phyloP scores from a whole-genome alignment of 2,329 filamentous ascomycete genomes.

The Chaetomium globosum region DNA sequence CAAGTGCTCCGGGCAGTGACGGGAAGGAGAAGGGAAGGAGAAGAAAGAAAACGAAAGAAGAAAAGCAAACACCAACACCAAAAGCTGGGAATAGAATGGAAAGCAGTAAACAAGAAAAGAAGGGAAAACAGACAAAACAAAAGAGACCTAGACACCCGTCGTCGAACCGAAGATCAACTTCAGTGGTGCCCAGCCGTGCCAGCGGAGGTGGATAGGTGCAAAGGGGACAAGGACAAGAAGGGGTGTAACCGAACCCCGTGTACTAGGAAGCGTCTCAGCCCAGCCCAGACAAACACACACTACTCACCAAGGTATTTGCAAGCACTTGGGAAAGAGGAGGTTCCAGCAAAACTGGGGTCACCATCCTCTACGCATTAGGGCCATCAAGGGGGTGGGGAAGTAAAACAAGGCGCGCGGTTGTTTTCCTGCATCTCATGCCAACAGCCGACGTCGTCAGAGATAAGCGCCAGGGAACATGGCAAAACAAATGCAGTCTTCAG shows the following conservation, averaged over 20 bases:
- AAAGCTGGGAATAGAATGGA: constrained; percentile 10
- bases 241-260: constrained; percentile 15
- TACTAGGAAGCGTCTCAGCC: constrained; percentile 24
- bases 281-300: constrained; percentile 12
- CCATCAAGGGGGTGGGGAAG: background rate
- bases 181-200: background rate
- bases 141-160: background rate
- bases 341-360: background rate
- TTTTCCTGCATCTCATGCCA: constrained; percentile 7
- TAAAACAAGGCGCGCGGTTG: constrained; percentile 19
- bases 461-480: background rate
- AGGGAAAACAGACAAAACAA: constrained; percentile 16
- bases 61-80: constrained; percentile 20
- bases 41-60: constrained; percentile 19
- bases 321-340: background rate
- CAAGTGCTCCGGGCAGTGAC: constrained; percentile 5
- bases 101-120: constrained; percentile 12
- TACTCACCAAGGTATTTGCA: background rate
- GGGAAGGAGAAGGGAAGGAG: background rate
- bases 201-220: background rate
- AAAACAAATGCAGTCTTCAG: background rate
- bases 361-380: background rate
- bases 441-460: background rate
- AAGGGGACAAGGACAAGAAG: constrained; percentile 3
- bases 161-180: constrained; percentile 17